Evolutionary conservation across 2,329 filamentous ascomycete genomes (phyloP).

Genomic region (Ramichloridium luteum): DNA sequence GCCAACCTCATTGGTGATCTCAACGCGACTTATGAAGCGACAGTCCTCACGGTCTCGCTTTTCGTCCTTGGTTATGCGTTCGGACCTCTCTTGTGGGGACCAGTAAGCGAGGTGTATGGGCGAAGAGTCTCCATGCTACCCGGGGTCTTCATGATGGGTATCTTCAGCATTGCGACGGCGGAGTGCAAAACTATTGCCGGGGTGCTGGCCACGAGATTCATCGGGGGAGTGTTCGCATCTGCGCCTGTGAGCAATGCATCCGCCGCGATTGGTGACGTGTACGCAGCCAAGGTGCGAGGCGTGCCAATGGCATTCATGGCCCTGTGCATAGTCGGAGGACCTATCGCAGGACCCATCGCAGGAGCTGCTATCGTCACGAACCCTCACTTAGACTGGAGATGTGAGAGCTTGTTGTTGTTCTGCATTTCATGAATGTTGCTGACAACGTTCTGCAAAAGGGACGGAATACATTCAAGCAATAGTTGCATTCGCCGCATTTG

Average conservation of each 20-base stretch:
- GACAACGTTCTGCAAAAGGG: too few species aligned
- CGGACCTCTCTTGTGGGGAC: slow-evolving; percentile 31
- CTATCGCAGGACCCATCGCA: slow-evolving; percentile 28
- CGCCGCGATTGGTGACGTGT: slow-evolving; percentile 32
- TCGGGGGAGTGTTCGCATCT: slow-evolving; percentile 30
- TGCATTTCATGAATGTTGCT: too few species aligned
- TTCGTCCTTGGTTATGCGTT: slow-evolving; percentile 31
- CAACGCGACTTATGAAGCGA: slow-evolving; percentile 29
- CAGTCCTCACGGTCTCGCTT: slow-evolving; percentile 32
- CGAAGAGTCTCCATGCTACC: slow-evolving; percentile 29
- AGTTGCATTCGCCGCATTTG: too few species aligned
- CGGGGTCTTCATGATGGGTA: slow-evolving; percentile 27
- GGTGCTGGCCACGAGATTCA: slow-evolving; percentile 27
- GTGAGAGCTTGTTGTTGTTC: slow-evolving; percentile 8
- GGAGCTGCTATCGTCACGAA: slow-evolving; percentile 23
- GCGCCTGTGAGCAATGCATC: slow-evolving; percentile 30
- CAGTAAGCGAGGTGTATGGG: slow-evolving; percentile 29
- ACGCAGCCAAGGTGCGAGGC: slow-evolving; percentile 21
- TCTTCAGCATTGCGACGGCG: slow-evolving; percentile 33
- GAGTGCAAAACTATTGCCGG: slow-evolving; percentile 19
- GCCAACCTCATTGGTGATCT: slow-evolving; percentile 29
- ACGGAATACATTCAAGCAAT: too few species aligned
- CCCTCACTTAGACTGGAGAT: slow-evolving; percentile 28
- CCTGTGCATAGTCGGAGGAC: slow-evolving; percentile 14
- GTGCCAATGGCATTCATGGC: slow-evolving; percentile 20